Conservation (phyloP, 768 basidiomycete species). For the Boletus tomentosulus region DNA sequence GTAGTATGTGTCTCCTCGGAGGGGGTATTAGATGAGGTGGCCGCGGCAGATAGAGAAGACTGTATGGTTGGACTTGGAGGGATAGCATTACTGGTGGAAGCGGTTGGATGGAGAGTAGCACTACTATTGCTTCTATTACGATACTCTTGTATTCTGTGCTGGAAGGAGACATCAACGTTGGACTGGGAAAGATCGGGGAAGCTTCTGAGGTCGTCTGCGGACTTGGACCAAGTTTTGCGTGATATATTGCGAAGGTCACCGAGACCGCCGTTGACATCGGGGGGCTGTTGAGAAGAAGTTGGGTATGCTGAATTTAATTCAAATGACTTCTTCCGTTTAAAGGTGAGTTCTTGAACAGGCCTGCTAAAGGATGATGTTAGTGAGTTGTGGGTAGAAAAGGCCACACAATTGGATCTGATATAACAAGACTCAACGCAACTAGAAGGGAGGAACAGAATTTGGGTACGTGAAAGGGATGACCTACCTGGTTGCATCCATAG, state of each 20-base stretch:
- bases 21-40: conserved; percentile 20
- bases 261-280: conserved; percentile 35
- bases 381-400: background rate
- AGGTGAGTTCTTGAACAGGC: conserved; percentile 62
- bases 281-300: conserved; percentile 29
- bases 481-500: conserved; percentile 50
- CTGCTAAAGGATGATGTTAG: conserved; percentile 36
- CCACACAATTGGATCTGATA: conserved; percentile 5
- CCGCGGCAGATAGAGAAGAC: conserved; percentile 38
- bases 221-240: conserved; percentile 72
- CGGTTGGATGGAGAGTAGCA: conserved; percentile 44
- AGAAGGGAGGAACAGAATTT: background rate
- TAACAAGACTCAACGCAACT: conserved; percentile 4
- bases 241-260: conserved; percentile 71
- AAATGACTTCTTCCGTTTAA: conserved; percentile 41
- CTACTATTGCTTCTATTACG: conserved; percentile 56
- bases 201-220: conserved; percentile 73
- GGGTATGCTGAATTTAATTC: conserved; percentile 37
- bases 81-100: conserved; percentile 23
- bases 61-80: conserved; percentile 34
- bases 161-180: conserved; percentile 47
- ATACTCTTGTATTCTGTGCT: conserved; percentile 63
- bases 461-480: conserved; percentile 18
- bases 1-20: conserved; percentile 12
- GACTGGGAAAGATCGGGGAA: conserved; percentile 35